Evolutionary conservation across 164 flowering plant genomes (phyloP).

Genomic region (Cinnamomum chago): DNA sequence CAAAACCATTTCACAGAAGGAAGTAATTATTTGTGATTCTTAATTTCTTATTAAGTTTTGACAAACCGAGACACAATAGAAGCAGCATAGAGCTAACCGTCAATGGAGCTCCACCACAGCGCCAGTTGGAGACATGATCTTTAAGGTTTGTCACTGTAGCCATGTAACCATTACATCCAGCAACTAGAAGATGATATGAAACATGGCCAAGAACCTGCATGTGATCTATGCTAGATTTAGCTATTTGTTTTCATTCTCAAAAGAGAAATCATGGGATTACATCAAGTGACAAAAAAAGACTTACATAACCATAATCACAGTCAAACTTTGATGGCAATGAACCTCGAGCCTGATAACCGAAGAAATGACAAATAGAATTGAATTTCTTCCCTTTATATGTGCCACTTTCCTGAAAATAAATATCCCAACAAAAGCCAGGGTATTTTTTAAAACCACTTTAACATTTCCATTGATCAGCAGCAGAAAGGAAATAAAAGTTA

Average conservation of each 20-base stretch:
- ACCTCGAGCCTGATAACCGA: conserved; percentile 29
- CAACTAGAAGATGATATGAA: conserved; percentile 23
- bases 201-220: conserved; percentile 28
- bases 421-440: too few species aligned
- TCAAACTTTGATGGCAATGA: conserved; percentile 29
- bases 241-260: neutral
- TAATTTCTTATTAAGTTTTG: neutral
- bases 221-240: conserved; percentile 1
- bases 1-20: too few species aligned
- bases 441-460: too few species aligned
- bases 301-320: conserved; percentile 27
- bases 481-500: neutral
- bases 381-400: conserved; percentile 25
- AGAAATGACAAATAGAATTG: conserved; percentile 27
- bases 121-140: conserved; percentile 16
- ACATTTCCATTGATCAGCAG: neutral
- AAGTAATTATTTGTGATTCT: neutral
- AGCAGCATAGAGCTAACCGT: conserved; percentile 9
- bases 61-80: neutral
- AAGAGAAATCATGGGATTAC: neutral
- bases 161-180: conserved; percentile 27
- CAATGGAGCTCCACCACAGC: conserved; percentile 27
- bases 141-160: conserved; percentile 25
- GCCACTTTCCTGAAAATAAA: conserved; percentile 16
- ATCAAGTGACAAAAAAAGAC: neutral